Base-by-base conservation (phyloP, 129 eudicot species). In the Lonicera japonica region DNA sequence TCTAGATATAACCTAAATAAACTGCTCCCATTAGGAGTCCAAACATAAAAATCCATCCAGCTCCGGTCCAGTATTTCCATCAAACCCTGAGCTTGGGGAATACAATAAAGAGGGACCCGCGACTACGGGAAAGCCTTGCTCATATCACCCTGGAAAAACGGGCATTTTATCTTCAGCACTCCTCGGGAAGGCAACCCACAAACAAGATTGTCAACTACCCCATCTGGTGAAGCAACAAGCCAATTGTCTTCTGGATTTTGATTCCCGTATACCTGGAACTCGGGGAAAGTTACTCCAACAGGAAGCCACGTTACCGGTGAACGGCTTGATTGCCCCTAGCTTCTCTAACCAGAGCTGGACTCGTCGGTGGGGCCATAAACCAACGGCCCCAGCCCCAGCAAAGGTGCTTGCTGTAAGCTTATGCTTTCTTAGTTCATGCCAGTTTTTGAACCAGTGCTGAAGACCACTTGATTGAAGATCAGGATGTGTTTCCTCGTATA, bases 201-300 rank as follows among this genome's bases (percentile, higher is more conserved):
- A 40, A 72, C 60, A 58, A 65, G 54, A 62, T 65, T 71, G 66
- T 86, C 80, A 61, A 90, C 72, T 34, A 74, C 58, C 21, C 95
- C 97, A 75, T 90, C 97, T 5, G 97, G 97, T 0, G 95, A 90
- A 39, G 95, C 95, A 60, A 79, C 97, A 72, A 86, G 91, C 94
- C 92, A 90, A 58, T 69, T 61, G 22, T 66, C 82, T 60, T 76
- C 73, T 0, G 60, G 70, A 61, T 83, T 77, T 3, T 23, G 17
- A 38, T 73, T 70, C 58, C 73, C 78, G 43, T 79, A 74, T 15
- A 86, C 78, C 43, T 86, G 95, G 57, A 86, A 90, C 50, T 83
- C 83, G 23, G 95, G 89, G 61, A 75, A 72, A 47, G 63, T 22
- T 90, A 67, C 78, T 90, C 95, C 95, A 90, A 69, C 82, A 78